Conservation (phyloP, 2,329 filamentous ascomycete genomes). For the Cercospora sp. region DNA sequence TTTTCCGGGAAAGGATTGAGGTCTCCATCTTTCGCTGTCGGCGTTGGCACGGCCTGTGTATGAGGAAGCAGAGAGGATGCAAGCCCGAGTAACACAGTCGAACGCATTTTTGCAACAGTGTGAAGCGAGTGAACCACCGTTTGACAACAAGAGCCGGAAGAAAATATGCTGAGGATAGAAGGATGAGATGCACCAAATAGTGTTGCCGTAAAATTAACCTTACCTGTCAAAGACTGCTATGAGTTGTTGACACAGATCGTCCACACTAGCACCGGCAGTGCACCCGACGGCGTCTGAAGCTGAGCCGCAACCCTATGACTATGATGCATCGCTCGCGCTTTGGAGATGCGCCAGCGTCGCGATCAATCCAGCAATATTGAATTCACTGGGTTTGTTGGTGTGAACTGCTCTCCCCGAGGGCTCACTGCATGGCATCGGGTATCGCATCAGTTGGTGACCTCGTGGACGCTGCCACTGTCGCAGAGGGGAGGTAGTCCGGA, state of each 20-base stretch:
- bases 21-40: neutral
- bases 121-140: neutral
- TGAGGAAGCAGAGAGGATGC: conserved; percentile 7
- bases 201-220: neutral
- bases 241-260: neutral
- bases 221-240: neutral
- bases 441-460: neutral
- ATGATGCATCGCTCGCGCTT: neutral
- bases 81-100: conserved; percentile 5
- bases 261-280: neutral
- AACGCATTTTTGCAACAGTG: conserved; percentile 7
- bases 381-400: too few species aligned
- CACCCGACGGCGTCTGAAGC: neutral
- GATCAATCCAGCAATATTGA: neutral
- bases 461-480: neutral
- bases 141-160: neutral
- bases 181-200: neutral
- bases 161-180: too few species aligned
- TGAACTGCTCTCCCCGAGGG: too few species aligned
- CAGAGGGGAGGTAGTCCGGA: neutral
- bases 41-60: conserved; percentile 13
- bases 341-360: neutral
- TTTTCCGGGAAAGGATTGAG: neutral
- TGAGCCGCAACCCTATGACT: neutral
- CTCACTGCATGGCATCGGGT: too few species aligned